phyloP scores from a whole-genome alignment of 2,329 filamentous ascomycete species.

The Alternaria sp. region DNA sequence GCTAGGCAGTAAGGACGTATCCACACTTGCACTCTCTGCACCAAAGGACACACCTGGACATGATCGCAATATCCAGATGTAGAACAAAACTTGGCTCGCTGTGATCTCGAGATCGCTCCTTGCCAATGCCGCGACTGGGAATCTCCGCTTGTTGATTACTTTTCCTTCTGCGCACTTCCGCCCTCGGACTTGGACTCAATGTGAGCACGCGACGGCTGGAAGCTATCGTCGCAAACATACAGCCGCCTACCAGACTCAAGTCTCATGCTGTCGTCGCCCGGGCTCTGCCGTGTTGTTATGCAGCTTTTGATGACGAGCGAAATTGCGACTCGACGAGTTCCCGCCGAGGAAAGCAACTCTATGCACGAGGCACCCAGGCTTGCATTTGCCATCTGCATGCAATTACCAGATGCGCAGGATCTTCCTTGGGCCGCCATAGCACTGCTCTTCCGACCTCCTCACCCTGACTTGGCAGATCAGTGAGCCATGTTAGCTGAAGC shows the following conservation, averaged over 20 bases:
- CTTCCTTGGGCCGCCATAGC: slow-evolving; percentile 6
- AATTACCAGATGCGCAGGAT: slow-evolving; percentile 26
- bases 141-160: not conserved
- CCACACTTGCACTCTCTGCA: not conserved
- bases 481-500: not conserved
- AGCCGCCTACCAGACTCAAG: slow-evolving; percentile 1
- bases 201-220: slow-evolving; percentile 11
- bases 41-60: not conserved
- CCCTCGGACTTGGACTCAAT: not conserved
- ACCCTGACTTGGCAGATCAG: not conserved
- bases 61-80: not conserved
- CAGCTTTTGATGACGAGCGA: slow-evolving; percentile 29
- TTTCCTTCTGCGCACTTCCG: not conserved
- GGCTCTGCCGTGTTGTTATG: slow-evolving; percentile 23
- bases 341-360: slow-evolving; percentile 26
- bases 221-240: slow-evolving; percentile 9
- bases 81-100: not conserved
- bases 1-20: not conserved
- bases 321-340: slow-evolving; percentile 38
- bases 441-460: not conserved
- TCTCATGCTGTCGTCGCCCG: slow-evolving; percentile 7
- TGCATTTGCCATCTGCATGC: slow-evolving; percentile 28
- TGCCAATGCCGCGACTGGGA: not conserved
- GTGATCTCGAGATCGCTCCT: not conserved
- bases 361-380: slow-evolving; percentile 19